Percentiles rank a stretch among this genome's conserved stretches.
phyloP scores from a whole-genome alignment of 176 grass and related monocot species.

The Triticum turgidum region DNA sequence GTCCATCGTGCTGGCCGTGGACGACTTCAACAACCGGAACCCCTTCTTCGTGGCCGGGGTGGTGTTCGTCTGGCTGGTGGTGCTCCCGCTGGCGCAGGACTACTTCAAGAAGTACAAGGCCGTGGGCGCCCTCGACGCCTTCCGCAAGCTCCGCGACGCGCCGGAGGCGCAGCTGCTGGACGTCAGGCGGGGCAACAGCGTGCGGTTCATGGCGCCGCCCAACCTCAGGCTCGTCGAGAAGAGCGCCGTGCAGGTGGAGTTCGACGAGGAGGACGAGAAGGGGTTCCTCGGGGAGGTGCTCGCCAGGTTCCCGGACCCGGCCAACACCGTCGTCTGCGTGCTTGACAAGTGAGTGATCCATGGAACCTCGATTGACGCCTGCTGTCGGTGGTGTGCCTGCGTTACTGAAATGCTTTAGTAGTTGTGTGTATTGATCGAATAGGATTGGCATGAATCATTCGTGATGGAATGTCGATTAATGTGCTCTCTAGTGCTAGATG shows the following conservation, averaged over 20 bases:
- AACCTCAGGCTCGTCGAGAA: slow-evolving; percentile 83
- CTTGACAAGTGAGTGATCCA: slow-evolving; percentile 84
- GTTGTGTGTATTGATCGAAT: neutral
- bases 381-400: neutral
- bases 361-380: neutral
- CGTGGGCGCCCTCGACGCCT: slow-evolving; percentile 79
- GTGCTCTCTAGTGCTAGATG: neutral
- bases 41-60: slow-evolving; percentile 82
- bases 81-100: slow-evolving; percentile 69
- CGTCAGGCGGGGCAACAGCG: slow-evolving; percentile 76
- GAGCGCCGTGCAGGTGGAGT: slow-evolving; percentile 60
- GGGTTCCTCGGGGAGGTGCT: slow-evolving; percentile 60
- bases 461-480: neutral
- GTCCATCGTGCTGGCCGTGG: slow-evolving; percentile 61
- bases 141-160: slow-evolving; percentile 72
- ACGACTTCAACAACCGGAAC: slow-evolving; percentile 90
- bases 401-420: neutral
- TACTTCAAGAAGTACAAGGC: slow-evolving; percentile 85
- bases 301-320: slow-evolving; percentile 56
- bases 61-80: slow-evolving; percentile 77
- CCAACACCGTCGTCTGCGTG: slow-evolving; percentile 76
- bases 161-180: slow-evolving; percentile 83
- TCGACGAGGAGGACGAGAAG: slow-evolving; percentile 67
- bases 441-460: too few species aligned
- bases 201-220: slow-evolving; percentile 77